These are phyloP conservation scores for Apiospora arundinis DNA, from an alignment of 2,329 filamentous ascomycete species.

Conservation along the genomic window DNA sequence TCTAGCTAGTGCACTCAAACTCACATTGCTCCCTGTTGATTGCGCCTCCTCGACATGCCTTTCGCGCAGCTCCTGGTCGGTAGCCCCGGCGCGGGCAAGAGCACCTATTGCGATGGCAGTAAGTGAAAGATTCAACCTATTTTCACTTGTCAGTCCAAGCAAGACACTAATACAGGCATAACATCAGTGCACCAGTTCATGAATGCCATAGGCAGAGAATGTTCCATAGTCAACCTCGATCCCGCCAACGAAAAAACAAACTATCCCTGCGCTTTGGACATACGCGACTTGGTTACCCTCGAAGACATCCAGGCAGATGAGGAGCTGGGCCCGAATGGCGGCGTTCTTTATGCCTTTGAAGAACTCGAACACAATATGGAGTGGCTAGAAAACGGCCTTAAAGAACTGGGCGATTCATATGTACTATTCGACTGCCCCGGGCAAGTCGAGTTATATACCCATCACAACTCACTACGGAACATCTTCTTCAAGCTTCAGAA, in stretches of 20 bases:
- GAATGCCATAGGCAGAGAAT: conserved; percentile 91
- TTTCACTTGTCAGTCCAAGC: neutral
- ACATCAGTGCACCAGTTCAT: conserved; percentile 90
- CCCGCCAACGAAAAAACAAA: conserved; percentile 93
- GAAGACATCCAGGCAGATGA: conserved; percentile 96
- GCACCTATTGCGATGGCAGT: conserved; percentile 97
- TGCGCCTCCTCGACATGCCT: conserved; percentile 51
- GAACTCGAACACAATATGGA: conserved; percentile 94
- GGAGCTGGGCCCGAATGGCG: conserved; percentile 88
- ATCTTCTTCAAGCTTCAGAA: conserved; percentile 93
- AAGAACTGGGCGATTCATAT: conserved; percentile 86
- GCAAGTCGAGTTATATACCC: conserved; percentile 96
- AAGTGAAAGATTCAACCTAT: conserved; percentile 39
- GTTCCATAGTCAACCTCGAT: conserved; percentile 94
- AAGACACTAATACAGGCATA: conserved; percentile 22
- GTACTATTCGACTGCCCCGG: conserved; percentile 95
- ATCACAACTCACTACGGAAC: conserved; percentile 89
- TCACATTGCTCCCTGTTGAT: neutral
- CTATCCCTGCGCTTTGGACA: conserved; percentile 89
- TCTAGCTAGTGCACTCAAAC: neutral
- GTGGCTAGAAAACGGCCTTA: conserved; percentile 85
- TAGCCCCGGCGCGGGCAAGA: conserved; percentile 95
- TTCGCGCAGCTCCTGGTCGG: conserved; percentile 85
- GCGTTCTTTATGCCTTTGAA: conserved; percentile 90
- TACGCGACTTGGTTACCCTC: conserved; percentile 84